A percentile compares a stretch with the other conserved stretches of the same genome.
Conservation (phyloP, 2,329 filamentous ascomycete species). For the Pseudocercospora fuligena region DNA sequence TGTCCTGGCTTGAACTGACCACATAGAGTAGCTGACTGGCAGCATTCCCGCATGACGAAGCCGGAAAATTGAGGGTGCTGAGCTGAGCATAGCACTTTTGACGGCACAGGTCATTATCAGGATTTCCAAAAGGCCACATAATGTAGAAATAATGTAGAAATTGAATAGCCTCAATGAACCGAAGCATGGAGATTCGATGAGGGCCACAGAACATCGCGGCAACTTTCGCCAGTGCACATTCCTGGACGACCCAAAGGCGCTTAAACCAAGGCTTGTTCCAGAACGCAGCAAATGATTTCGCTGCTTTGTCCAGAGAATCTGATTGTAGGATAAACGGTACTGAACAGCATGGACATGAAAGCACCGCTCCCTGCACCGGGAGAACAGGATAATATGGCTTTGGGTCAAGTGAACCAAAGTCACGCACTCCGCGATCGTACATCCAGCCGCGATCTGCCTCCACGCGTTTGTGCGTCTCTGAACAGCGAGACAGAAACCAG, state of each 20-base stretch:
- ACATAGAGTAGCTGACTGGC: background rate
- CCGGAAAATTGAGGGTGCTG: background rate
- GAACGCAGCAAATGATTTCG: background rate
- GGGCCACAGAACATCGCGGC: background rate
- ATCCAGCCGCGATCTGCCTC: background rate
- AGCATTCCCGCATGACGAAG: no score
- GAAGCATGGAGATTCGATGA: background rate
- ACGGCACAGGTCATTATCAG: background rate
- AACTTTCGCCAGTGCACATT: background rate
- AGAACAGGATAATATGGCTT: background rate
- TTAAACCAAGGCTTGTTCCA: background rate
- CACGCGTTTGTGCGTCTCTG: background rate
- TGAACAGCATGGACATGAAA: background rate
- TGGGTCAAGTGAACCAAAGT: background rate
- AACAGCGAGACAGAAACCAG: background rate
- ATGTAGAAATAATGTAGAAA: background rate
- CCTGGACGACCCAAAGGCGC: background rate
- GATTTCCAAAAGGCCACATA: background rate
- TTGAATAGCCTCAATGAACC: accelerated
- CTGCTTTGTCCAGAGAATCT: background rate
- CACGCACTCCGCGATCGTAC: no score
- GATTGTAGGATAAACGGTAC: background rate
- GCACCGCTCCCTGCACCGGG: background rate
- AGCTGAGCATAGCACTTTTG: background rate
- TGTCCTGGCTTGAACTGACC: background rate